Evolutionary conservation across 2,329 filamentous ascomycete species (phyloP).

Genomic region (Xylaria sp.): DNA sequence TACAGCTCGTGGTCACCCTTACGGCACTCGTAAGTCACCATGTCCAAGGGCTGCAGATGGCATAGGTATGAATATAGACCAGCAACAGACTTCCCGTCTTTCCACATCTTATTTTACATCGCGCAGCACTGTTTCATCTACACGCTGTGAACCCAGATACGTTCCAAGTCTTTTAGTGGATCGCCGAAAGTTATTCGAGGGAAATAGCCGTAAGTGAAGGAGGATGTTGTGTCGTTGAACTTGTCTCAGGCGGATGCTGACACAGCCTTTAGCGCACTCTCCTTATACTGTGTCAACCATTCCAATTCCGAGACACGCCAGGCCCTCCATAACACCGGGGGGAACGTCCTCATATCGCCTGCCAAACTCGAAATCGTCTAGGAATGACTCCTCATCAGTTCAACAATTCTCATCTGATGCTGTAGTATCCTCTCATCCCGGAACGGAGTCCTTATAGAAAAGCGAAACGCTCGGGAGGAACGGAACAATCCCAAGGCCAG

Average conservation of each 20-base stretch:
- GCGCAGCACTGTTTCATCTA: slow-evolving; percentile 31
- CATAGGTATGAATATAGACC: slow-evolving; percentile 10
- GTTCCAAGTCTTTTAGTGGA: slow-evolving; percentile 46
- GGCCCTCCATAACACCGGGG: slow-evolving; percentile 21
- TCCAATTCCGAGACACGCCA: slow-evolving; percentile 29
- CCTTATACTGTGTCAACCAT: slow-evolving; percentile 22
- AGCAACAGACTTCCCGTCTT: slow-evolving; percentile 11
- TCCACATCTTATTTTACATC: slow-evolving; percentile 7
- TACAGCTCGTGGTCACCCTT: background rate
- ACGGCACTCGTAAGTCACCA: background rate
- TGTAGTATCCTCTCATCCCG: background rate
- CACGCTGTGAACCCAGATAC: slow-evolving; percentile 40
- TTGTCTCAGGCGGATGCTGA: slow-evolving; percentile 29
- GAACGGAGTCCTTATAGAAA: background rate
- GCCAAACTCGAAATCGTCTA: slow-evolving; percentile 19
- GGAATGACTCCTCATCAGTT: slow-evolving; percentile 1
- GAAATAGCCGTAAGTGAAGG: slow-evolving; percentile 41
- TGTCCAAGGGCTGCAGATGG: background rate
- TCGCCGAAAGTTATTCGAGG: slow-evolving; percentile 49
- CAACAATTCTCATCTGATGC: slow-evolving; percentile 4
- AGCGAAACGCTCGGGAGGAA: background rate
- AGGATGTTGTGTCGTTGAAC: background rate
- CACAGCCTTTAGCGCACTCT: slow-evolving; percentile 25
- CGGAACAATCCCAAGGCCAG: background rate
- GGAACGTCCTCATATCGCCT: background rate